A percentile compares a stretch with the other conserved stretches of the same genome.
Conservation (phyloP, 2,329 filamentous ascomycete species). For the Ceratocystis cacaofunesta region DNA sequence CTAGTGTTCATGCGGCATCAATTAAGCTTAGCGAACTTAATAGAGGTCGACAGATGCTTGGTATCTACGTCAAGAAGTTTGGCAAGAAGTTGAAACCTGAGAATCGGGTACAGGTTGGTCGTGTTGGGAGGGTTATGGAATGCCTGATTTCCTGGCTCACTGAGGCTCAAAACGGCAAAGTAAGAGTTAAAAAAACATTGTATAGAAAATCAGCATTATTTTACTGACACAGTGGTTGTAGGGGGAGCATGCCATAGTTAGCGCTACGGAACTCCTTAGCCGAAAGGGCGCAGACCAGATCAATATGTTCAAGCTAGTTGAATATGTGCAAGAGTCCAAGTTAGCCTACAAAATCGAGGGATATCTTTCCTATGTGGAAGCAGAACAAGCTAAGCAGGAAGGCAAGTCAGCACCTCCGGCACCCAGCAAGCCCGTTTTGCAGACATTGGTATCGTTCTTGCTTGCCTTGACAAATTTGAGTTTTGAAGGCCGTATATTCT, state of each 20-base stretch:
- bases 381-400: slow-evolving; percentile 27
- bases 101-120: slow-evolving; percentile 81
- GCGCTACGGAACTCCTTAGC: slow-evolving; percentile 56
- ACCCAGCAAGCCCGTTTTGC: slow-evolving; percentile 35
- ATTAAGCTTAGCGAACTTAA: slow-evolving; percentile 60
- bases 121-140: slow-evolving; percentile 70
- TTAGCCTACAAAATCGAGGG: slow-evolving; percentile 88
- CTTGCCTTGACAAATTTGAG: slow-evolving; percentile 76
- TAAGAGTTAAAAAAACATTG: slow-evolving; percentile 21
- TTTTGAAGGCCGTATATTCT: slow-evolving; percentile 51
- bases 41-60: slow-evolving; percentile 58
- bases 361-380: slow-evolving; percentile 53
- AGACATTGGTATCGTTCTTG: slow-evolving; percentile 48
- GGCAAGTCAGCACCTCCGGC: slow-evolving; percentile 16
- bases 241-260: slow-evolving; percentile 49
- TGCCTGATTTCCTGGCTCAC: slow-evolving; percentile 59
- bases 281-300: slow-evolving; percentile 88
- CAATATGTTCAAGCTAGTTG: slow-evolving; percentile 76
- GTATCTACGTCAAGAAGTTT: slow-evolving; percentile 72
- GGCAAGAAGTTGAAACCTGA: slow-evolving; percentile 78
- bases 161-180: slow-evolving; percentile 34
- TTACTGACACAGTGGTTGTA: slow-evolving; percentile 19
- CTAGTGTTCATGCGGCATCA: slow-evolving; percentile 69
- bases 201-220: not conserved
- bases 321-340: slow-evolving; percentile 83